Evolutionary conservation across 345 rosid species (phyloP).

Genomic region (Aquilaria yunnanensis): DNA sequence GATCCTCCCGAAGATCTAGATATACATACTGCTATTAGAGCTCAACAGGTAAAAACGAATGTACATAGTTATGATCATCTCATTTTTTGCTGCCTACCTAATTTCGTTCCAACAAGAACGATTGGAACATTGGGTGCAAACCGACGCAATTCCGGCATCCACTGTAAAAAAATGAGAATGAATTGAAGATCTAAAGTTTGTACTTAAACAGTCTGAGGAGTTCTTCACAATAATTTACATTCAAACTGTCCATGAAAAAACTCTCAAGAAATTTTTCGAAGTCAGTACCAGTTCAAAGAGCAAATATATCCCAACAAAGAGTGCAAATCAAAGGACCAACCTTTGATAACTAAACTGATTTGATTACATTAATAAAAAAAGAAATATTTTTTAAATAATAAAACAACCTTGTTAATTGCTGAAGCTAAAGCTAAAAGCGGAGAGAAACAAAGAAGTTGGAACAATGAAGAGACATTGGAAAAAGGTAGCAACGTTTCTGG

Average conservation of each 20-base stretch:
- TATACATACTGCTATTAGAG: not conserved
- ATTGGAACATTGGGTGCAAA: conserved; percentile 96
- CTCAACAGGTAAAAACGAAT: not conserved
- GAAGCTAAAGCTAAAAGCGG: not conserved
- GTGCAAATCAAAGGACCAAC: no score
- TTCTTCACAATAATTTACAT: not conserved
- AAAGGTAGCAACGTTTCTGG: conserved; percentile 5
- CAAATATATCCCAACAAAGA: no score
- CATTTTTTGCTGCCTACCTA: conserved; percentile 40
- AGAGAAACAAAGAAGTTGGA: conserved; percentile 4
- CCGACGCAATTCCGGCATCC: conserved; percentile 98
- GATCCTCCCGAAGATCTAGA: conserved; percentile 80
- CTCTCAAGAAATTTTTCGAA: conserved; percentile 2
- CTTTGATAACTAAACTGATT: no score
- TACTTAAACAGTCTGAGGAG: not conserved
- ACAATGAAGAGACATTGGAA: not conserved
- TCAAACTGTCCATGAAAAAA: not conserved
- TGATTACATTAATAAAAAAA: no score
- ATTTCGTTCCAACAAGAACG: conserved; percentile 93
- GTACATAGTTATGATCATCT: not conserved
- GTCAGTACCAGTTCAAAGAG: not conserved
- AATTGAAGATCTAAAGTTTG: not conserved
- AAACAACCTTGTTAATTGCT: no score
- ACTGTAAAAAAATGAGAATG: conserved; percentile 36
- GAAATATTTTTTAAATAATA: no score